Percentiles rank a stretch among this genome's conserved stretches.
phyloP scores from a whole-genome alignment of 129 eudicot species.

The Arctium lappa region DNA sequence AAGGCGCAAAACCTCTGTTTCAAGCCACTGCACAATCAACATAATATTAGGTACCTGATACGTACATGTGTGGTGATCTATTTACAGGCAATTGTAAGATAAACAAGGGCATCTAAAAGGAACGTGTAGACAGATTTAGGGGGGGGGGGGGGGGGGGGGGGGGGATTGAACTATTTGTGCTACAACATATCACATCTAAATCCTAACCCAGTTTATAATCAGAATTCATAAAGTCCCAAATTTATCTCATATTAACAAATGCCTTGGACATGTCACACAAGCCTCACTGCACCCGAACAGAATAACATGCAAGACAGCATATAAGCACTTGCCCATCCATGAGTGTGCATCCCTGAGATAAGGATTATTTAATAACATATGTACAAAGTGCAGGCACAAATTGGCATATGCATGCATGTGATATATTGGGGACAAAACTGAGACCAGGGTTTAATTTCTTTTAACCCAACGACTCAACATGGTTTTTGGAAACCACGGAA shows the following conservation, averaged over 20 bases:
- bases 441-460: too few relatives aligned
- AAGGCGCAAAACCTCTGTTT: conserved; percentile 68
- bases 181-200: not conserved
- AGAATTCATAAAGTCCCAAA: not conserved
- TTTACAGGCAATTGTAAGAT: not conserved
- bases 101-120: not conserved
- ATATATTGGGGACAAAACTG: not conserved
- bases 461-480: not conserved
- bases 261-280: not conserved
- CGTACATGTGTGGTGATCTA: not conserved
- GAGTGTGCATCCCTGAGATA: not conserved
- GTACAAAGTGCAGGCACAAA: not conserved
- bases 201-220: not conserved
- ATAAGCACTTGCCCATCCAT: too few relatives aligned
- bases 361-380: not conserved
- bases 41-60: not conserved
- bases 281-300: too few relatives aligned
- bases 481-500: not conserved
- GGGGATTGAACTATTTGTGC: too few relatives aligned
- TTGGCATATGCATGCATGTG: not conserved
- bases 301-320: too few relatives aligned
- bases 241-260: not conserved
- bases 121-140: not conserved
- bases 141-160: too few relatives aligned
- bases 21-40: conserved; percentile 69